Conservation (phyloP, 208 protist genomes). For the Crithidia expoeki region DNA sequence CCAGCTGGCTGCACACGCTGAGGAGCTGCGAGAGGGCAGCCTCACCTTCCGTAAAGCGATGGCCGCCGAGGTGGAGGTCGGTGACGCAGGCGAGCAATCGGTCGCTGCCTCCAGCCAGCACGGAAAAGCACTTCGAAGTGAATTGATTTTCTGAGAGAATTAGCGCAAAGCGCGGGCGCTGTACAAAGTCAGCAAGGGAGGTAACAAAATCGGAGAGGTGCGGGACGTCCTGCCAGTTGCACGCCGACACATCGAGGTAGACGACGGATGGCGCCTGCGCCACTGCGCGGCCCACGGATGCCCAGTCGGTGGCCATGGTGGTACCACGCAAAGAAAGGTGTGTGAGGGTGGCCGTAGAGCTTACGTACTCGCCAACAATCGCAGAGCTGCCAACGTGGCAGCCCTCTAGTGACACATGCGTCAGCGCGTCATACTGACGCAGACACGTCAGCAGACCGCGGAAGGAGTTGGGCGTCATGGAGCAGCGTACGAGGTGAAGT, state of each 20-base stretch:
- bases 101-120: conserved; percentile 29
- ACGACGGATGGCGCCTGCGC: conserved; percentile 27
- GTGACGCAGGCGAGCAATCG: conserved; percentile 26
- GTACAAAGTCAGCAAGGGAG: conserved; percentile 31
- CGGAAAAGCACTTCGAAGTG: conserved; percentile 35
- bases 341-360: conserved; percentile 25
- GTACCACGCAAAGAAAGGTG: conserved; percentile 60
- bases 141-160: conserved; percentile 51
- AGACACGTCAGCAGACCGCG: conserved; percentile 21
- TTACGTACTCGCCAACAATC: conserved; percentile 39
- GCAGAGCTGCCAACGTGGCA: conserved; percentile 38
- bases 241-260: conserved; percentile 45
- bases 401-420: conserved; percentile 48
- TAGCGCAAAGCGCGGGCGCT: conserved; percentile 42
- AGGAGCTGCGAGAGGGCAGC: conserved; percentile 36
- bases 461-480: conserved; percentile 24
- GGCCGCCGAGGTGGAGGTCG: conserved; percentile 40
- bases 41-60: conserved; percentile 31
- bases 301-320: conserved; percentile 41
- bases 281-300: conserved; percentile 37
- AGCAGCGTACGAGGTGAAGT: conserved; percentile 30
- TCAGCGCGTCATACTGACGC: conserved; percentile 38
- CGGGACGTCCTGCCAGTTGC: conserved; percentile 44
- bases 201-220: conserved; percentile 40
- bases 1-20: conserved; percentile 24